Conservation (phyloP, 306 rosid species). For the Ziziphus jujuba region DNA sequence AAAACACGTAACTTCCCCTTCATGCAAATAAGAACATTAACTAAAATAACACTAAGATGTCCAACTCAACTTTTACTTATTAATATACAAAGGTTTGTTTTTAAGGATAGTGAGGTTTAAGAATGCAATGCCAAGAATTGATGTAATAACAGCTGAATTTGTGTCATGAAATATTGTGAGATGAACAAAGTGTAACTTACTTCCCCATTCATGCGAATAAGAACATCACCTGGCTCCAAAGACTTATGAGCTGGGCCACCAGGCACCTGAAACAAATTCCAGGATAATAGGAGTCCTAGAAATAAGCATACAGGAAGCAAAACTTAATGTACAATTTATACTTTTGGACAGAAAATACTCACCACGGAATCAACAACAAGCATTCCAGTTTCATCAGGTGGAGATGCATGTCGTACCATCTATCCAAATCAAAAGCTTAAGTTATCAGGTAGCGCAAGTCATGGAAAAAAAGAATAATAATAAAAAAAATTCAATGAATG, state of each 20-base stretch:
- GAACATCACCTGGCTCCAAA: conserved; percentile 96
- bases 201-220: conserved; percentile 89
- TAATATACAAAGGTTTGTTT: too few relatives aligned
- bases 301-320: conserved; percentile 5
- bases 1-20: too few relatives aligned
- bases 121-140: neutral
- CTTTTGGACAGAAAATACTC: conserved; percentile 26
- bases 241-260: conserved; percentile 84
- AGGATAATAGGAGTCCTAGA: conserved; percentile 23
- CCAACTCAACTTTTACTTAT: too few relatives aligned
- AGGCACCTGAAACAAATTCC: conserved; percentile 73
- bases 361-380: conserved; percentile 96
- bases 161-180: neutral
- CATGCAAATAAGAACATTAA: too few relatives aligned
- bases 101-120: too few relatives aligned
- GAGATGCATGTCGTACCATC: conserved; percentile 86
- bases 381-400: conserved; percentile 87
- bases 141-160: neutral
- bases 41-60: too few relatives aligned
- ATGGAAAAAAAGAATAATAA: conserved; percentile 4
- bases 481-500: conserved; percentile 14
- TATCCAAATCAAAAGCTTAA: conserved; percentile 40
- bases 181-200: conserved; percentile 48
- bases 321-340: neutral
- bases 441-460: conserved; percentile 20